Evolutionary conservation across 768 basidiomycete species (phyloP).

Genomic region (Lyophyllum atratum): DNA sequence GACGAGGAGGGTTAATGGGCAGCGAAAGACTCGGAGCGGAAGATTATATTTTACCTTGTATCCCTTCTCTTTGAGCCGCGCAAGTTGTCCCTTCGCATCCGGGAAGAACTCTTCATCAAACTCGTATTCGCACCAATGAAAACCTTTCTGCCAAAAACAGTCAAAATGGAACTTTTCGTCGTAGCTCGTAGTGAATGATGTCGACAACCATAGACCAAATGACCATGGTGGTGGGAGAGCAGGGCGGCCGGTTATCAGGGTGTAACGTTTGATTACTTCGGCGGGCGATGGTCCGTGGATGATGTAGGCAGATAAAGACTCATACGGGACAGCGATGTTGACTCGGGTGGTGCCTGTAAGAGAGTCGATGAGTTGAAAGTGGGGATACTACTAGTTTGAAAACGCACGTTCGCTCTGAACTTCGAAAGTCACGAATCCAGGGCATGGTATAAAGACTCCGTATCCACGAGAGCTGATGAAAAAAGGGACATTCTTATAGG

Average conservation of each 20-base stretch:
- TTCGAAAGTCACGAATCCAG: conserved; percentile 50
- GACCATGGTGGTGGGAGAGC: conserved; percentile 50
- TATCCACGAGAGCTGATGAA: conserved; percentile 43
- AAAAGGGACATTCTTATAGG: conserved; percentile 40
- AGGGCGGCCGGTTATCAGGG: conserved; percentile 39
- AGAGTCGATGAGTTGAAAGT: neutral
- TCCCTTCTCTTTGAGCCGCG: conserved; percentile 36
- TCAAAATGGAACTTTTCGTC: conserved; percentile 48
- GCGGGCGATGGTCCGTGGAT: conserved; percentile 39
- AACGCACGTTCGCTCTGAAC: conserved; percentile 40
- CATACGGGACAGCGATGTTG: conserved; percentile 40
- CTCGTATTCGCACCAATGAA: conserved; percentile 43
- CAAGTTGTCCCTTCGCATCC: conserved; percentile 39
- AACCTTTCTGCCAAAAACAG: conserved; percentile 42
- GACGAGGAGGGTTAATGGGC: neutral
- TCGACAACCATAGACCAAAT: conserved; percentile 50
- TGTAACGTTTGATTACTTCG: conserved; percentile 33
- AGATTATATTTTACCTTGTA: conserved; percentile 37
- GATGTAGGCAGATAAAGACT: conserved; percentile 39
- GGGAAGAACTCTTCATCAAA: conserved; percentile 50
- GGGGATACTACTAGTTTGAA: conserved; percentile 20
- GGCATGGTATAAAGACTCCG: conserved; percentile 46
- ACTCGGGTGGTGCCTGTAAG: conserved; percentile 25
- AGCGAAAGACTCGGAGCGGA: neutral
- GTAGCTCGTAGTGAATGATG: conserved; percentile 48